These are phyloP conservation scores for Jamesozyma gamospora DNA, from an alignment of 805 yeast genomes.

Conservation along the genomic window DNA sequence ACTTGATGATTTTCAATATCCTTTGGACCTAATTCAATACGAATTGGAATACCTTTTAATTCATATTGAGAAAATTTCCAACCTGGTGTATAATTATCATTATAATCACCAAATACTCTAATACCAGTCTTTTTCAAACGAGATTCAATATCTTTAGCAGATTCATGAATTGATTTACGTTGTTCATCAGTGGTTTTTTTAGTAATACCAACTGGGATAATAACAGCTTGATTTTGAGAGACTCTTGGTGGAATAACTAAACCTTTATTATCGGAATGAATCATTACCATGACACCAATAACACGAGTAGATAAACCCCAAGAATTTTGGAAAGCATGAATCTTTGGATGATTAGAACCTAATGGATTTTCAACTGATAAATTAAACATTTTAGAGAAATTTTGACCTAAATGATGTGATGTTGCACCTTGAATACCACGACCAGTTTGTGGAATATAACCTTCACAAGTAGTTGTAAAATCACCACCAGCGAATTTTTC, in stretches of 20 bases:
- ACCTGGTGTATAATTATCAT: conserved; percentile 94
- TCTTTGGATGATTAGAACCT: conserved; percentile 76
- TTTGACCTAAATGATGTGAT: conserved; percentile 94
- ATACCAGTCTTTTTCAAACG: conserved; percentile 52
- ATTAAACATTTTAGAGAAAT: conserved; percentile 97
- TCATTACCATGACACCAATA: conserved; percentile 99
- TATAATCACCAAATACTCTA: conserved; percentile 76
- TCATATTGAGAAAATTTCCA: conserved; percentile 98
- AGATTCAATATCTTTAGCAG: conserved; percentile 61
- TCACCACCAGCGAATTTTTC: conserved; percentile 98
- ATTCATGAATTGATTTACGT: conserved; percentile 55
- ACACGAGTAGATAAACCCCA: conserved; percentile 99
- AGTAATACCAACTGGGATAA: conserved; percentile 92
- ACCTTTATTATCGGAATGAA: conserved; percentile 97
- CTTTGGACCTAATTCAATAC: conserved; percentile 94
- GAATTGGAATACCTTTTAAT: conserved; percentile 87
- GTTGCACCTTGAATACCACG: conserved; percentile 99
- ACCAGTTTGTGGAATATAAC: conserved; percentile 95
- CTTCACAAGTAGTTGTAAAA: conserved; percentile 92
- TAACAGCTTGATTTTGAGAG: conserved; percentile 82
- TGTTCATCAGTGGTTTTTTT: conserved; percentile 72
- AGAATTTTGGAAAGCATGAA: conserved; percentile 90
- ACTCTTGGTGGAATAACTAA: conserved; percentile 96
- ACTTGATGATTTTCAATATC: conserved; percentile 75
- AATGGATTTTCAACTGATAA: conserved; percentile 92